These are phyloP conservation scores for Pseudogymnoascus sp. DNA, from an alignment of 2,329 filamentous ascomycete genomes.

Conservation along the genomic window DNA sequence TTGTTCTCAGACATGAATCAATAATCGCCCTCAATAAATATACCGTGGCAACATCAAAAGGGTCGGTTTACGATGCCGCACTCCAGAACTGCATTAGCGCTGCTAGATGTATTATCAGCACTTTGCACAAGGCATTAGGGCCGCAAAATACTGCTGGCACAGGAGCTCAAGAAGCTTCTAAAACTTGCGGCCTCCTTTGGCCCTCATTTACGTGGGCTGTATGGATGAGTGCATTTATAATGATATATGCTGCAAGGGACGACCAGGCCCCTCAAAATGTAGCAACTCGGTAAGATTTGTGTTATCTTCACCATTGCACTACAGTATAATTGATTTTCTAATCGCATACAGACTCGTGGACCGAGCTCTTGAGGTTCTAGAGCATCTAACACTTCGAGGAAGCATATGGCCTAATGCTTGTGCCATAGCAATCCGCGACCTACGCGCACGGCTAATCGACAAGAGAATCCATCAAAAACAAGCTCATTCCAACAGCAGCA, in stretches of 20 bases:
- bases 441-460: slow-evolving; percentile 17
- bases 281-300: slow-evolving; percentile 27
- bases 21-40: slow-evolving; percentile 39
- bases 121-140: slow-evolving; percentile 22
- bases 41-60: slow-evolving; percentile 33
- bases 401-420: slow-evolving; percentile 33
- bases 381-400: slow-evolving; percentile 28
- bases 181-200: slow-evolving; percentile 31
- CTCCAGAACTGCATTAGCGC: slow-evolving; percentile 39
- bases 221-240: slow-evolving; percentile 40
- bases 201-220: slow-evolving; percentile 40
- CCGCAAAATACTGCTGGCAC: not conserved
- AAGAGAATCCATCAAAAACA: not conserved
- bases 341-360: slow-evolving; percentile 18
- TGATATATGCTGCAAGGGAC: slow-evolving; percentile 38
- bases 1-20: slow-evolving; percentile 36
- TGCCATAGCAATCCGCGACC: slow-evolving; percentile 30
- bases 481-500: not conserved
- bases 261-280: slow-evolving; percentile 27
- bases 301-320: not conserved
- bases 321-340: slow-evolving; percentile 6
- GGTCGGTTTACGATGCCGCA: slow-evolving; percentile 33
- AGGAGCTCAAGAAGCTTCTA: slow-evolving; percentile 1
- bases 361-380: slow-evolving; percentile 24
- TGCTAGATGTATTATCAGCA: slow-evolving; percentile 34